Evolutionary conservation across 345 rosid species (phyloP).

Genomic region (Syzygium grande): DNA sequence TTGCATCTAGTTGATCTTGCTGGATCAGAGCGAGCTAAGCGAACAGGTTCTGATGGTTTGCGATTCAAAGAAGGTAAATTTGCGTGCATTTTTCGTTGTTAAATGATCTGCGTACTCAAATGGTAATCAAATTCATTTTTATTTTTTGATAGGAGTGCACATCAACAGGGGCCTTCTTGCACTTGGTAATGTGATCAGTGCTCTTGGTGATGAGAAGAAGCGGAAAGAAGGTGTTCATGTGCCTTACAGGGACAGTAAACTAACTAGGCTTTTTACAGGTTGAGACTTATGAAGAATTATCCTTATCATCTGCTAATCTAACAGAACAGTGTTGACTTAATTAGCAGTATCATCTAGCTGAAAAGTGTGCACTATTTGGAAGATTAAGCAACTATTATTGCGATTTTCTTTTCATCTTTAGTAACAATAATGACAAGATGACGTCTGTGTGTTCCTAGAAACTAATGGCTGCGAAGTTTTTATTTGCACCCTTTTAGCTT

Average conservation of each 20-base stretch:
- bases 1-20: conserved; percentile 98
- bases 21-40: conserved; percentile 96
- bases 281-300: background rate
- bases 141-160: conserved; percentile 67
- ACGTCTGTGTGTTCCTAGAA: background rate
- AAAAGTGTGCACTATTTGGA: background rate
- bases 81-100: background rate
- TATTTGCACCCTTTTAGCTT: background rate
- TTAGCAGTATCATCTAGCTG: background rate
- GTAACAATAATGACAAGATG: background rate
- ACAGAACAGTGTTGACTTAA: background rate
- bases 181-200: conserved; percentile 98
- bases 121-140: conserved; percentile 6
- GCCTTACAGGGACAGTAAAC: conserved; percentile 98
- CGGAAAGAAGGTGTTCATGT: conserved; percentile 92
- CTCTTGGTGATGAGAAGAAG: conserved; percentile 96
- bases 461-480: background rate
- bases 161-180: conserved; percentile 98
- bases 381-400: background rate
- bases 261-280: conserved; percentile 97
- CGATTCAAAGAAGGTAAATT: conserved; percentile 93
- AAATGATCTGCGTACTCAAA: background rate
- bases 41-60: conserved; percentile 96
- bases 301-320: background rate
- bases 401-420: background rate